phyloP scores from a whole-genome alignment of 176 grass and related monocot species.

The Pharus latifolius region DNA sequence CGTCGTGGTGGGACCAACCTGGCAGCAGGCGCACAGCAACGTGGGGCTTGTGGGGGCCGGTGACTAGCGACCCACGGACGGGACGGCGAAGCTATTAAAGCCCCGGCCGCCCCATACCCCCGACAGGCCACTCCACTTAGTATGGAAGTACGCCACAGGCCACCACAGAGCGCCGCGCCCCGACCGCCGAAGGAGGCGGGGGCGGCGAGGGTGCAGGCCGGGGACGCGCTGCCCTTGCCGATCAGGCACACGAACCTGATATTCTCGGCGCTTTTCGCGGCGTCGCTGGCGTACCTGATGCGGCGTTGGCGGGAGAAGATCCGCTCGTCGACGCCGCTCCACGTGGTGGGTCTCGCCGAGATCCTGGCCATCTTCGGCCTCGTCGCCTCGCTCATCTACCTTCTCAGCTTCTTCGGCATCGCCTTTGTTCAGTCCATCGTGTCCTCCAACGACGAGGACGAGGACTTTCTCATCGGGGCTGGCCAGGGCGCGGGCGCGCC shows the following conservation, averaged over 20 bases:
- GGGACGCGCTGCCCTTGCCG: slow-evolving; percentile 54
- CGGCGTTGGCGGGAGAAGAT: slow-evolving; percentile 76
- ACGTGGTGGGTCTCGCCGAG: slow-evolving; percentile 53
- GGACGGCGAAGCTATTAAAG: no score
- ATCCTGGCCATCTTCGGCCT: slow-evolving; percentile 74
- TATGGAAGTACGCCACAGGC: slow-evolving; percentile 23
- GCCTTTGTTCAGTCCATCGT: slow-evolving; percentile 70
- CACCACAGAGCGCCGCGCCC: not conserved
- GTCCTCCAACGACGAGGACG: slow-evolving; percentile 70
- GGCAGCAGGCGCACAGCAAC: no score
- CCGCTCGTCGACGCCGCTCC: slow-evolving; percentile 54
- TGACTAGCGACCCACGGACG: no score
- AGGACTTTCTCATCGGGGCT: slow-evolving; percentile 32
- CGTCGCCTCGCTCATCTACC: slow-evolving; percentile 64
- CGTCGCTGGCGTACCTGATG: slow-evolving; percentile 72
- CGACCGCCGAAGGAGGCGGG: not conserved
- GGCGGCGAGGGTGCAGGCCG: slow-evolving; percentile 26
- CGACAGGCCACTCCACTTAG: no score
- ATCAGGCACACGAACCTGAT: slow-evolving; percentile 66
- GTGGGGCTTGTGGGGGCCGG: no score
- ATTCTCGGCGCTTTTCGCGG: slow-evolving; percentile 47
- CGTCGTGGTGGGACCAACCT: no score
- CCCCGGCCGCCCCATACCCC: no score
- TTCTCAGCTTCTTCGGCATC: slow-evolving; percentile 80
- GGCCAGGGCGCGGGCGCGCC: not conserved